A percentile compares a stretch with the other conserved stretches of the same genome.
Evolutionary conservation across 345 rosid species (phyloP).

Genomic region (Aquilaria malaccensis): DNA sequence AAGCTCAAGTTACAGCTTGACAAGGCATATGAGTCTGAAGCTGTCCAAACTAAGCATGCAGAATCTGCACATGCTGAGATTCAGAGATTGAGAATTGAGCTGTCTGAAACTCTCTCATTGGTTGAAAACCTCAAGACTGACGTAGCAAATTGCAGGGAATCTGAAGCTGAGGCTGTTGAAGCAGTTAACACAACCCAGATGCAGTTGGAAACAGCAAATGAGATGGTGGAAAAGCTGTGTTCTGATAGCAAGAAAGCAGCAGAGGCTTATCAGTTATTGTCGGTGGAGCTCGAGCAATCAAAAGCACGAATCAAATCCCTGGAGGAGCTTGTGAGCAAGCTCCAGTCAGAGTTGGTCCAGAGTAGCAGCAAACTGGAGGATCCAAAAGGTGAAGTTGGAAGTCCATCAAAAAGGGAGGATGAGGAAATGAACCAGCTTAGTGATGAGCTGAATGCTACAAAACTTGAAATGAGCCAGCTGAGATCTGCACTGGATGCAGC

Average conservation of each 20-base stretch:
- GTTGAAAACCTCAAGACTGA: constrained; percentile 66
- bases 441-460: constrained; percentile 44
- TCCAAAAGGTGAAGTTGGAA: constrained; percentile 7
- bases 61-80: constrained; percentile 54
- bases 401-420: constrained; percentile 10
- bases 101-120: constrained; percentile 53
- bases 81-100: constrained; percentile 58
- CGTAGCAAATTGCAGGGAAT: constrained; percentile 53
- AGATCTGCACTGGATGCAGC: constrained; percentile 63
- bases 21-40: constrained; percentile 58
- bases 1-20: constrained; percentile 79
- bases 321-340: constrained; percentile 58
- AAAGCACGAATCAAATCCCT: constrained; percentile 47
- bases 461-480: constrained; percentile 53
- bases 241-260: constrained; percentile 50
- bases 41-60: constrained; percentile 45
- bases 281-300: constrained; percentile 61
- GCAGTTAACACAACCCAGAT: constrained; percentile 42
- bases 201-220: constrained; percentile 58
- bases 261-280: constrained; percentile 52
- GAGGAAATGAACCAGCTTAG: constrained; percentile 37
- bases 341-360: constrained; percentile 28
- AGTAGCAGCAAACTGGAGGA: constrained; percentile 9
- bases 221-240: constrained; percentile 51
- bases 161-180: constrained; percentile 71